phyloP scores from a whole-genome alignment of 2,329 filamentous ascomycete species.

The Diplodia seriata region DNA sequence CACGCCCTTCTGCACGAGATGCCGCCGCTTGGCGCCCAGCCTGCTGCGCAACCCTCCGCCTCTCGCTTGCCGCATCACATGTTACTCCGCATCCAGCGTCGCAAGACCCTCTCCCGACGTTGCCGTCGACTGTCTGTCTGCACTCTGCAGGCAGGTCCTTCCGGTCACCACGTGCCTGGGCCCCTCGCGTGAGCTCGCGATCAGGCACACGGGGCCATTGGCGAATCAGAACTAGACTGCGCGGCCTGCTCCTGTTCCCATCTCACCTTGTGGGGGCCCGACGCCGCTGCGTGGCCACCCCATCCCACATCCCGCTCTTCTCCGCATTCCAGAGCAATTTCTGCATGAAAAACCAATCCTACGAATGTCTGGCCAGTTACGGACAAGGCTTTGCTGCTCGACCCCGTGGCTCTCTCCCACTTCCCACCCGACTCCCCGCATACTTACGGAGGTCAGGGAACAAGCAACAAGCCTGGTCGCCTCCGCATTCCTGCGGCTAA shows the following conservation, averaged over 20 bases:
- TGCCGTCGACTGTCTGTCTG: background rate
- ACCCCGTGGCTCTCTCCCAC: background rate
- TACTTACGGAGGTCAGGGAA: background rate
- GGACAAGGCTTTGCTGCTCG: too few relatives aligned
- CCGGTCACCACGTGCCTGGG: background rate
- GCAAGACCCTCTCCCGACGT: background rate
- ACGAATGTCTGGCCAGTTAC: background rate
- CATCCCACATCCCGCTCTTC: background rate
- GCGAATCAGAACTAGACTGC: conserved; percentile 1
- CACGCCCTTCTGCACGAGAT: background rate
- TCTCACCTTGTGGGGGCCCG: background rate
- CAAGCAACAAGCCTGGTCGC: background rate
- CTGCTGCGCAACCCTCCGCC: conserved; percentile 7
- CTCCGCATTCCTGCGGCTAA: conserved; percentile 15
- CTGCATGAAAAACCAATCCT: background rate
- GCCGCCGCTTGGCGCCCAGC: conserved; percentile 28
- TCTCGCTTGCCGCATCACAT: conserved; percentile 19
- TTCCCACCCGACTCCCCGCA: conserved; percentile 17
- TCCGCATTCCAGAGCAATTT: background rate
- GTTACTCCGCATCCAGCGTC: background rate
- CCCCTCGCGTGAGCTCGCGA: background rate
- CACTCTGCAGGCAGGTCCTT: background rate
- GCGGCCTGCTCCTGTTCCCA: background rate
- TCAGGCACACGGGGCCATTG: conserved; percentile 16
- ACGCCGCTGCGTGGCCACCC: background rate